A percentile compares a stretch with the other conserved stretches of the same genome.
Conservation (phyloP, 1,284 basidiomycete species). For the Ceratorhiza oryzae-sativae region DNA sequence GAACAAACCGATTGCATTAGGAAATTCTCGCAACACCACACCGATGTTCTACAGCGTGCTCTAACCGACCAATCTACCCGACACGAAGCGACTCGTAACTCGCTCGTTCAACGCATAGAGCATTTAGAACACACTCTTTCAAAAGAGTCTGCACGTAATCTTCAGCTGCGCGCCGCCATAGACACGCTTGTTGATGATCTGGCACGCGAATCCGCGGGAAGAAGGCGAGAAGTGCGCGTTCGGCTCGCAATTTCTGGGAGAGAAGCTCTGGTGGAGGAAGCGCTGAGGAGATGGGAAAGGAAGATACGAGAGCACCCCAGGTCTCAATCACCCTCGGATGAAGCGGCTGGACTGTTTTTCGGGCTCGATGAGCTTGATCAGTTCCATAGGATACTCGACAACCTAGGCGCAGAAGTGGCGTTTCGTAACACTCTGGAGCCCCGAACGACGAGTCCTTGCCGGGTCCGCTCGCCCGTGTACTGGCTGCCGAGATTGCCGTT, state of each 20-base stretch:
- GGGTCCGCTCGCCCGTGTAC: conserved; percentile 58
- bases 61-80: conserved; percentile 54
- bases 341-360: conserved; percentile 18
- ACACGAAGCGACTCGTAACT: conserved; percentile 67
- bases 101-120: conserved; percentile 58
- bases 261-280: conserved; percentile 70
- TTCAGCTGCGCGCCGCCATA: conserved; percentile 65
- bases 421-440: conserved; percentile 51
- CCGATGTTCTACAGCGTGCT: conserved; percentile 42
- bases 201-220: conserved; percentile 74
- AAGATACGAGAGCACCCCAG: conserved; percentile 57
- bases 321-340: conserved; percentile 37
- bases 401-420: conserved; percentile 60
- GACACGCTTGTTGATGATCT: conserved; percentile 79
- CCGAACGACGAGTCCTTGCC: conserved; percentile 13
- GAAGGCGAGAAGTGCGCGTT: conserved; percentile 74
- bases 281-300: conserved; percentile 63
- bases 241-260: conserved; percentile 70
- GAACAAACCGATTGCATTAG: conserved; percentile 52
- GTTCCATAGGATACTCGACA: conserved; percentile 53
- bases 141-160: conserved; percentile 55
- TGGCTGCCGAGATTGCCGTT: conserved; percentile 67
- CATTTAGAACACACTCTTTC: conserved; percentile 58
- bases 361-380: conserved; percentile 18
- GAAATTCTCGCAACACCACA: conserved; percentile 76